Evolutionary conservation across 1,284 basidiomycete genomes (phyloP).

Genomic region (Puccinia triticina): DNA sequence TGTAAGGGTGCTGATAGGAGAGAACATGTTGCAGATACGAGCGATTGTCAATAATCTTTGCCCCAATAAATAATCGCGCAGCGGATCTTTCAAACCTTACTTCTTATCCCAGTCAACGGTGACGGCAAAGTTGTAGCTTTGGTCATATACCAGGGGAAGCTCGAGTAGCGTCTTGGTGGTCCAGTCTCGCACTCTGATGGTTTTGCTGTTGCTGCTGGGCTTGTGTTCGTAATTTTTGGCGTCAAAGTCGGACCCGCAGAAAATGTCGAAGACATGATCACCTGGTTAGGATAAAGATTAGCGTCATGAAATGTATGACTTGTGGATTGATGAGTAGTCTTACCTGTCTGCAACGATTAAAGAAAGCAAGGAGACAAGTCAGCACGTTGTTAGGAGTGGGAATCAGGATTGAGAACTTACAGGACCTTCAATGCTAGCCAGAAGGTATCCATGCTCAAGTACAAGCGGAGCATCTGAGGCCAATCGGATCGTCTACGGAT

Average conservation of each 20-base stretch:
- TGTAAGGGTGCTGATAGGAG: background rate
- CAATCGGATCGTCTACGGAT: conserved; percentile 12
- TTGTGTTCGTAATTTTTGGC: background rate
- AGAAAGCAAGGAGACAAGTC: background rate
- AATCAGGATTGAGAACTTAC: background rate
- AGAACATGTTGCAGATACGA: background rate
- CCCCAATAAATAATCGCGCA: background rate
- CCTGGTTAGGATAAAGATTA: background rate
- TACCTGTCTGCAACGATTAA: conserved; percentile 1
- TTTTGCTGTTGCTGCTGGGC: background rate
- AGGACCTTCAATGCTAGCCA: conserved; percentile 24
- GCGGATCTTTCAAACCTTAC: background rate
- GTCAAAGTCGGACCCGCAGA: conserved; percentile 15
- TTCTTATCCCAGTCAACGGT: conserved; percentile 28
- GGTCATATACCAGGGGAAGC: background rate
- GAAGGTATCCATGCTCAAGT: conserved; percentile 19
- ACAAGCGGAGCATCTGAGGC: background rate
- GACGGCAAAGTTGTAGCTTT: conserved; percentile 33
- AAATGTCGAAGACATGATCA: conserved; percentile 29
- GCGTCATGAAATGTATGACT: background rate
- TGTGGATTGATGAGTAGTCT: background rate
- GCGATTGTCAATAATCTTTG: background rate
- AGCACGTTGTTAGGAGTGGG: background rate
- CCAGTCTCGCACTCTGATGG: conserved; percentile 25
- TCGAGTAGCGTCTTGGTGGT: background rate